These are phyloP conservation scores for Candida piceae DNA, from an alignment of 805 yeast species.

Conservation along the genomic window DNA sequence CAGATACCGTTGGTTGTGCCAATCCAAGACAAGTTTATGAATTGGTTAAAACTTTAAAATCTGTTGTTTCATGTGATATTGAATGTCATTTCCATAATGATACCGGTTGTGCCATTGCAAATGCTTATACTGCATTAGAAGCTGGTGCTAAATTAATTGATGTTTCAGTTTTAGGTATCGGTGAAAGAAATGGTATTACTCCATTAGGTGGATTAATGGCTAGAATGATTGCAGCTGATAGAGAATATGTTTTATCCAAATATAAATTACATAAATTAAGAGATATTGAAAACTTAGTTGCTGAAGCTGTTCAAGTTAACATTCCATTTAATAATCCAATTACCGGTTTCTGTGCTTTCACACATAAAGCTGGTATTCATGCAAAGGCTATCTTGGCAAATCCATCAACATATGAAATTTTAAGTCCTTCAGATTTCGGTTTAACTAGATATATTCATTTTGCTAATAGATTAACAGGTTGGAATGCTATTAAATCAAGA, in stretches of 20 bases:
- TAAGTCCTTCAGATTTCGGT: constrained; percentile 93
- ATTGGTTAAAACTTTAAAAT: constrained; percentile 85
- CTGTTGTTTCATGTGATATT: constrained; percentile 93
- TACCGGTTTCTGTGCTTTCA: constrained; percentile 98
- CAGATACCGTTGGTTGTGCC: constrained; percentile 98
- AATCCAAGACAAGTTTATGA: constrained; percentile 99
- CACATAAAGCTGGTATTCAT: constrained; percentile 99
- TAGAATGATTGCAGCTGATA: constrained; percentile 97
- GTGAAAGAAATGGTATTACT: constrained; percentile 98
- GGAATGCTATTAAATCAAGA: constrained; percentile 98
- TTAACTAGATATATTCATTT: constrained; percentile 94
- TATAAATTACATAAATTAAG: constrained; percentile 94
- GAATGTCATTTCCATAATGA: constrained; percentile 99
- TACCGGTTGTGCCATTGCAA: constrained; percentile 98
- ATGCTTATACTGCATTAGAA: constrained; percentile 96
- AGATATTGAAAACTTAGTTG: constrained; percentile 92
- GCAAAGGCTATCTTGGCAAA: constrained; percentile 98
- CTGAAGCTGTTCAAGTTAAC: constrained; percentile 95
- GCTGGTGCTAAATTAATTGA: constrained; percentile 96
- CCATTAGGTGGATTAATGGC: constrained; percentile 99
- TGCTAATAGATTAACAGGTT: constrained; percentile 96
- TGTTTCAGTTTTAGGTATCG: constrained; percentile 94
- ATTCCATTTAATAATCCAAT: constrained; percentile 98
- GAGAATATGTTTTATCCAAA: constrained; percentile 90
- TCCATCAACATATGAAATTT: constrained; percentile 97